phyloP scores from a whole-genome alignment of 1,139 yeast genomes.

The Diutina neorugosa region DNA sequence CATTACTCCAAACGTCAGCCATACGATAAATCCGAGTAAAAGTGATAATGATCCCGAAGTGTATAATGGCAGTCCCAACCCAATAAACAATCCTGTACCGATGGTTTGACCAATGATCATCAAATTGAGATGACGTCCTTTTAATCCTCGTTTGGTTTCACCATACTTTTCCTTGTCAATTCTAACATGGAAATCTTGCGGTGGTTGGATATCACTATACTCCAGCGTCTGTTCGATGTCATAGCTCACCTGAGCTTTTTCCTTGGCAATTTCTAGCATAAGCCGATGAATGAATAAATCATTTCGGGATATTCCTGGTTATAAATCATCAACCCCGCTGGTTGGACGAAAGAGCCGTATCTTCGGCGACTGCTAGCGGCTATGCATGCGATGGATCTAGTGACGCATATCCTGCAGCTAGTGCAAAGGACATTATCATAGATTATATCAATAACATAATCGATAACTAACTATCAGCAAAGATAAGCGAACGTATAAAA shows the following conservation, averaged over 20 bases:
- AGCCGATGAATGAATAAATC: neutral
- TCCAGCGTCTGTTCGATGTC: neutral
- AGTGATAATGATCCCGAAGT: conserved; percentile 26
- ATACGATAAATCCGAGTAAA: conserved; percentile 22
- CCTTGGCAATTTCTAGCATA: neutral
- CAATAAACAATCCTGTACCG: conserved; percentile 36
- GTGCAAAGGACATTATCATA: too few species aligned
- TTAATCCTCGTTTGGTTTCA: conserved; percentile 24
- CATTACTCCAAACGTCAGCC: conserved; percentile 25
- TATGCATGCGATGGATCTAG: neutral
- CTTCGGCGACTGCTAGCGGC: neutral
- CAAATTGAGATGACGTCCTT: conserved; percentile 33
- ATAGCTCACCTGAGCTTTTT: neutral
- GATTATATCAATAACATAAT: too few species aligned
- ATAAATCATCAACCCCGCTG: neutral
- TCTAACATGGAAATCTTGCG: conserved; percentile 20
- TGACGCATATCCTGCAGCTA: neutral
- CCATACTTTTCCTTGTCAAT: conserved; percentile 23
- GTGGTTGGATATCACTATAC: neutral
- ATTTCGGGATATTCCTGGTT: neutral
- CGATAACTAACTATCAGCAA: too few species aligned
- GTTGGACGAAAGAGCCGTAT: neutral
- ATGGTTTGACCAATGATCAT: conserved; percentile 42
- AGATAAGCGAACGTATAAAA: too few species aligned
- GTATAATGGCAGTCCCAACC: conserved; percentile 22